Evolutionary conservation across 495 filamentous ascomycete species (phyloP), one percentile per base, ranked within the genome.

Genomic region (Hypoxylon fuscum): DNA sequence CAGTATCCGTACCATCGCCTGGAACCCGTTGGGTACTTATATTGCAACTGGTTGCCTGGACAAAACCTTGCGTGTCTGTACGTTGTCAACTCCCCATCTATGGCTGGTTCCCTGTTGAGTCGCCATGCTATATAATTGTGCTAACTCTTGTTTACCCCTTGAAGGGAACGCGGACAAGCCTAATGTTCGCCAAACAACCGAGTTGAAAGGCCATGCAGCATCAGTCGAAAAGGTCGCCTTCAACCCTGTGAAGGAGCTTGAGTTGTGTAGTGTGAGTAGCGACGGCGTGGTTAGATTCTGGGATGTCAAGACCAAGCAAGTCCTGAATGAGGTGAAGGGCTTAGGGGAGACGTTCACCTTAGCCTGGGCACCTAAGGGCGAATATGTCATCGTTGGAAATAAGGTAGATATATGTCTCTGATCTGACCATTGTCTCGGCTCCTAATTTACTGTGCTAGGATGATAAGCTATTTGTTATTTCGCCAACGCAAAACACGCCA

Each of bases 221-320:
- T 80, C 79, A 6, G 88, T 97, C 14, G 94, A 97, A 74, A 90
- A 91, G 59, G 88, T 97, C 2, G 85, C 90, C 3, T 98, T 96
- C 78, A 93, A 96, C 66, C 95, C 95, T 2, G 83, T 85, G 5
- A 91, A 89, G 63, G 93, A 97, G 62, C 89, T 90, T 5, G 92
- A 96, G 73, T 77, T 98, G 3, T 93, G 90, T 35, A 96, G 91
- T 65, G 87, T 92, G 61, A 90, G 90, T 18, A 83, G 80, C 9
- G 95, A 98, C 73, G 93, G 93, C 0, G 88, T 89, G 12, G 89
- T 96, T 57, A 86, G 89, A 58, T 87, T 98, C 62, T 98, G 95
- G 95, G 96, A 98, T 57, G 91, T 96, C 14, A 83, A 93, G 61
- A 90, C 84, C 18, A 94, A 92, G 73, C 73, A 80, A 3, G 91